Percentiles rank a stretch among this genome's conserved stretches.
Evolutionary conservation across 768 basidiomycete genomes (phyloP).

Genomic region (Boletus tylopilopsis): DNA sequence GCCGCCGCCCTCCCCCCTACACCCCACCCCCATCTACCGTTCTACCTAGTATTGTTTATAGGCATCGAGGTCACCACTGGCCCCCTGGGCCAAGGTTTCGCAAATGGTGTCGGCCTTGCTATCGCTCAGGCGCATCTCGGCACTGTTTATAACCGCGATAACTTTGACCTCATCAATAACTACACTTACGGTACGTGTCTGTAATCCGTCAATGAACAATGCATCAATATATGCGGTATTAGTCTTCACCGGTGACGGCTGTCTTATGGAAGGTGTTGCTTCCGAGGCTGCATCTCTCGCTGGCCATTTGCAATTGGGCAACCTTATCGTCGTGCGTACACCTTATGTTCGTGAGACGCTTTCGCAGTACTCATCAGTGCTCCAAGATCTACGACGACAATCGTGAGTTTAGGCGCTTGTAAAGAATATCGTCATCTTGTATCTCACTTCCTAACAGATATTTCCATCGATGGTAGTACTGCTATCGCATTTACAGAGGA

Average conservation of each 20-base stretch:
- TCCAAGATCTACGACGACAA: conserved; percentile 90
- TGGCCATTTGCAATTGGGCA: conserved; percentile 90
- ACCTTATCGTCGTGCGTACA: conserved; percentile 78
- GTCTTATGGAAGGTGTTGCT: conserved; percentile 96
- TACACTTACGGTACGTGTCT: conserved; percentile 73
- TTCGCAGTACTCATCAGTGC: conserved; percentile 15
- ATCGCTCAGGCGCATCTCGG: conserved; percentile 90
- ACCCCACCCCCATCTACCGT: conserved; percentile 2
- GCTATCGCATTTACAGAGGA: conserved; percentile 92
- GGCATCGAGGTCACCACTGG: conserved; percentile 92
- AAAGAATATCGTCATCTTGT: conserved; percentile 1
- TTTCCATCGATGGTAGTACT: conserved; percentile 95
- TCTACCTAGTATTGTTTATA: conserved; percentile 23
- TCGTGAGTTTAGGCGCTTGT: conserved; percentile 47
- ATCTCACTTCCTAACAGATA: conserved; percentile 49
- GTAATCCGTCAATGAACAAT: not conserved
- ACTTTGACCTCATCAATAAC: conserved; percentile 79
- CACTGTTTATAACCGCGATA: conserved; percentile 86
- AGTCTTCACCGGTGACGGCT: conserved; percentile 94
- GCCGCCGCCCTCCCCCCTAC: too few relatives aligned
- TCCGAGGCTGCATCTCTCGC: conserved; percentile 89
- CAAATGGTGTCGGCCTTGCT: conserved; percentile 90
- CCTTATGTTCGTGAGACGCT: conserved; percentile 11
- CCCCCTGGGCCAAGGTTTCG: conserved; percentile 92
- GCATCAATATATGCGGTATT: conserved; percentile 4